A percentile compares a stretch with the other conserved stretches of the same genome.
Evolutionary conservation across 2,329 filamentous ascomycete species (phyloP).

Genomic region (Pseudogymnoascus sp.): DNA sequence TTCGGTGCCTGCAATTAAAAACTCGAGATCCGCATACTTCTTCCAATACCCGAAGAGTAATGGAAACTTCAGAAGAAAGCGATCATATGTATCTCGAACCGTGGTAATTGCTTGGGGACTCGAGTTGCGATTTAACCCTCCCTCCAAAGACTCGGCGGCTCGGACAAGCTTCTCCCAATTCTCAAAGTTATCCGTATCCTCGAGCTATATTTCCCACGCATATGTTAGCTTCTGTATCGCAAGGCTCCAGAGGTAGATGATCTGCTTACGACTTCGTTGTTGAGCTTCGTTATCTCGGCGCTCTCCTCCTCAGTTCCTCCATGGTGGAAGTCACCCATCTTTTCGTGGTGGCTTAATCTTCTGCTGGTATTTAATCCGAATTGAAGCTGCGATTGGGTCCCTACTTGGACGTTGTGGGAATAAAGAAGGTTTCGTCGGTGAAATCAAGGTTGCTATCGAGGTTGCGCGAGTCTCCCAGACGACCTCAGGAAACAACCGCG

Average conservation of each 20-base stretch:
- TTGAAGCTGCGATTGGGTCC: not conserved
- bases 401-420: not conserved
- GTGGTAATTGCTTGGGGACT: slow-evolving; percentile 87
- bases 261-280: slow-evolving; percentile 63
- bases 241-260: not conserved
- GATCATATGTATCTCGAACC: slow-evolving; percentile 80
- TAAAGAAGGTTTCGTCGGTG: not conserved
- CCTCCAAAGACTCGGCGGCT: slow-evolving; percentile 76
- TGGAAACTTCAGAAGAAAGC: slow-evolving; percentile 89
- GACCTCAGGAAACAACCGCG: slow-evolving; percentile 1
- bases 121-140: slow-evolving; percentile 91
- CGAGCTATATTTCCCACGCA: slow-evolving; percentile 20
- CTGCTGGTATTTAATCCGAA: not conserved
- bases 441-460: slow-evolving; percentile 1
- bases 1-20: slow-evolving; percentile 92
- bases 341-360: not conserved
- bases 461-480: slow-evolving; percentile 3
- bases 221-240: slow-evolving; percentile 14
- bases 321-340: slow-evolving; percentile 67
- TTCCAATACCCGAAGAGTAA: slow-evolving; percentile 99
- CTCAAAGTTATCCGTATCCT: slow-evolving; percentile 84
- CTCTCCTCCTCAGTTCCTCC: slow-evolving; percentile 74
- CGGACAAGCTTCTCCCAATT: slow-evolving; percentile 88
- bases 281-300: slow-evolving; percentile 70
- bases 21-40: slow-evolving; percentile 96